Base-by-base conservation (phyloP, 495 filamentous ascomycete genomes). In the Zalerion maritima region DNA sequence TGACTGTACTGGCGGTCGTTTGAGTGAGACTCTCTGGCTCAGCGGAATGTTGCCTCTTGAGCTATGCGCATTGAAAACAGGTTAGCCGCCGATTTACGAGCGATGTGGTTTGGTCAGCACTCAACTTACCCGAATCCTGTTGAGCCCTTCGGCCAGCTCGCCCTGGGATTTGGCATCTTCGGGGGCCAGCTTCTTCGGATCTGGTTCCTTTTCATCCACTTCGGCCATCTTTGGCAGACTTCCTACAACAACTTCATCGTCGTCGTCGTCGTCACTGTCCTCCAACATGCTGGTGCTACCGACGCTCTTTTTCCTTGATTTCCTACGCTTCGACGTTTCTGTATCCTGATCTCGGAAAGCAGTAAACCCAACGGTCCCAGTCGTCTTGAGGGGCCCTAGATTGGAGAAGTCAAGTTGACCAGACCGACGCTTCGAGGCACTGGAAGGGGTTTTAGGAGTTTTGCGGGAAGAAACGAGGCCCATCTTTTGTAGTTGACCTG, bases 401-500 rank as follows among this genome's bases (percentile, higher is more conserved):
- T 69, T 81, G 2, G 78, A 67, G 41, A 96, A 87, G 51, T 91
- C 81, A 1, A 78, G 63, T 43, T 81, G 78, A 9, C 74, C 59
- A 1, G 81, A 84, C 32, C 79, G 71, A 40, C 84, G 70, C 50
- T 89, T 91, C 2, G 57, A 46, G 2, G 55, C 49, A 21, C 55
- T 55, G 4, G 66, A 54, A 0, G 74, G 61, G 2, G 71, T 66
- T 24, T 71, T 52, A 33, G 68, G 60, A 3, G 55, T 33, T 40
- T 83, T 81, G 9, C 70, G 38, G 6, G 73, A 55, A 18, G 73
- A 60, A 24, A 84, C 50, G 18, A 96, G 78, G 17, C 83, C 81
- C 84, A 94, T 92, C 58, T 94, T 92, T 47, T 83, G 72, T 17
- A 94, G 63, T 77, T 94, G 83, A 15, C 79, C 83, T 91, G 38